phyloP scores from a whole-genome alignment of 306 rosid genomes.

The Cicer bijugum region DNA sequence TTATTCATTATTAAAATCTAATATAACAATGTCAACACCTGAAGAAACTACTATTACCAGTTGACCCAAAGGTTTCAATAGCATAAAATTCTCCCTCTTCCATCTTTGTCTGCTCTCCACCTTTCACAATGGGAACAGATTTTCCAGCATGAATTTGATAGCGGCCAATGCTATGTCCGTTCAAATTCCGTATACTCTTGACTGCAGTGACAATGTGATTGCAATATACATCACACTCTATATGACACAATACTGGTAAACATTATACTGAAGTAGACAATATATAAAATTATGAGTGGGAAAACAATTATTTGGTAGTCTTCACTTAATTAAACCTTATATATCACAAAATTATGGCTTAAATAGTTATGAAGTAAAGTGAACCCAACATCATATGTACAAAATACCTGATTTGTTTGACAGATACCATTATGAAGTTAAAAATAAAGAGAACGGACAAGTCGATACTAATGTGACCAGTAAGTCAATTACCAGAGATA shows the following conservation, averaged over 20 bases:
- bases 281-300: background rate
- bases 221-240: conserved; percentile 17
- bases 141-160: conserved; percentile 97
- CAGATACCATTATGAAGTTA: background rate
- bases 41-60: conserved; percentile 63
- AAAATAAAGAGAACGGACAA: background rate
- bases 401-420: background rate
- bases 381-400: conserved; percentile 19
- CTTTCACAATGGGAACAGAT: conserved; percentile 95
- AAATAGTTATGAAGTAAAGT: background rate
- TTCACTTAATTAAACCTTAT: background rate
- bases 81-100: conserved; percentile 99
- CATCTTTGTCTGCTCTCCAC: conserved; percentile 99
- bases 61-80: conserved; percentile 93
- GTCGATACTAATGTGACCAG: background rate
- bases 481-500: background rate
- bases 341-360: conserved; percentile 2
- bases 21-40: conserved; percentile 4
- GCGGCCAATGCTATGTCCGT: conserved; percentile 96
- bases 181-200: conserved; percentile 92
- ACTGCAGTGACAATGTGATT: conserved; percentile 59
- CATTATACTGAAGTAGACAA: conserved; percentile 8
- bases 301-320: conserved; percentile 1
- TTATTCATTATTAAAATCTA: conserved; percentile 33
- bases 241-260: conserved; percentile 8